These are phyloP conservation scores for Fusarium sp. DNA, from an alignment of 2,329 filamentous ascomycete genomes.

Conservation along the genomic window DNA sequence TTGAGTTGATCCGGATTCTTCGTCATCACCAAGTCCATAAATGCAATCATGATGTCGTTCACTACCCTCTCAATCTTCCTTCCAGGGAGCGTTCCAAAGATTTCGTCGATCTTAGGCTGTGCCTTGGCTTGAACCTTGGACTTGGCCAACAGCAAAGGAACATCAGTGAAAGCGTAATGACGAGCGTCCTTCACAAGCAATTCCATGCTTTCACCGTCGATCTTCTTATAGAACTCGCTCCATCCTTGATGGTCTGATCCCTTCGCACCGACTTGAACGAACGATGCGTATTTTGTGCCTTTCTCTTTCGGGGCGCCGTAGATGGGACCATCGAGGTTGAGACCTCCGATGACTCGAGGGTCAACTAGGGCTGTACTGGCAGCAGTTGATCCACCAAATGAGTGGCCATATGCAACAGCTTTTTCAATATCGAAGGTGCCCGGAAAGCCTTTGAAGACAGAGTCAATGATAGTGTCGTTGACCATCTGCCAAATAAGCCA, in stretches of 20 bases:
- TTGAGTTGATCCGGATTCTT: accelerated
- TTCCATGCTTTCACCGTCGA: constrained; percentile 25
- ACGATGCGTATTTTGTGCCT: constrained; percentile 43
- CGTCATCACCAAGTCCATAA: neutral
- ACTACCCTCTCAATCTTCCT: constrained; percentile 4
- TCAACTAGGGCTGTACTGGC: constrained; percentile 50
- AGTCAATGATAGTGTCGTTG: constrained; percentile 30
- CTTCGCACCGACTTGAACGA: constrained; percentile 12
- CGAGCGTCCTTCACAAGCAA: neutral
- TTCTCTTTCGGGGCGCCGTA: constrained; percentile 40
- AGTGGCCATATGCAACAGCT: constrained; percentile 27
- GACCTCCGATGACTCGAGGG: constrained; percentile 52
- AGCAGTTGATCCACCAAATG: constrained; percentile 33
- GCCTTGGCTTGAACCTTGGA: neutral
- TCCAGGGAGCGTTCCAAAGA: constrained; percentile 12
- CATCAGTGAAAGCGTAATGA: constrained; percentile 23
- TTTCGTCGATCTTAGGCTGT: neutral
- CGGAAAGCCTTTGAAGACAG: constrained; percentile 19
- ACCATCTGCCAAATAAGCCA: constrained; percentile 40
- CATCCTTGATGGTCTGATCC: too few species aligned
- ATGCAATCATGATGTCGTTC: neutral
- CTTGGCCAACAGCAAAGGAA: constrained; percentile 12
- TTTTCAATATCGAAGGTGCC: constrained; percentile 11
- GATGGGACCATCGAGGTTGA: constrained; percentile 31
- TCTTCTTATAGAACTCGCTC: constrained; percentile 18